Conservation (phyloP, 2,329 filamentous ascomycete genomes). For the Ophiostoma triangulosporum region DNA sequence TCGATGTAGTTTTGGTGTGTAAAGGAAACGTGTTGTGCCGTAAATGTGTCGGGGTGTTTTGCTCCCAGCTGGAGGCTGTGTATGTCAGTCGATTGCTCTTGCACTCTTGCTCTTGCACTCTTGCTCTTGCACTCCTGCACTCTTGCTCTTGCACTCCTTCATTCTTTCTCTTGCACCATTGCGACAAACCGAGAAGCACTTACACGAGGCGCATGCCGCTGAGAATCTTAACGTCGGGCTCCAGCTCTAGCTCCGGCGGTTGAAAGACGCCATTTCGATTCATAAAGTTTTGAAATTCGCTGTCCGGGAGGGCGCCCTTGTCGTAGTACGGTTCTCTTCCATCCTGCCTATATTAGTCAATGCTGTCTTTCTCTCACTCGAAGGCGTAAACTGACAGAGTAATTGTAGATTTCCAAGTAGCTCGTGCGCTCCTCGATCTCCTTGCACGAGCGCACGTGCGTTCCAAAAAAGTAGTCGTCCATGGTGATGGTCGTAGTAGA, state of each 20-base stretch:
- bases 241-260: constrained; percentile 29
- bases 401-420: constrained; percentile 47
- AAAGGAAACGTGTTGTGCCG: constrained; percentile 40
- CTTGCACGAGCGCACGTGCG: constrained; percentile 33
- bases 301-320: constrained; percentile 31
- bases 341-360: constrained; percentile 26
- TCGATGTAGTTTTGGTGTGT: constrained; percentile 34
- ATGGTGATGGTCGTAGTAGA: constrained; percentile 21
- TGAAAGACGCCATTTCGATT: constrained; percentile 29
- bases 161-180: no score
- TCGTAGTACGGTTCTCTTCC: constrained; percentile 35
- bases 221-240: constrained; percentile 29
- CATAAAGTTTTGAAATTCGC: constrained; percentile 45
- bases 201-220: constrained; percentile 43
- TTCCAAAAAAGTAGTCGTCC: constrained; percentile 46
- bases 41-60: constrained; percentile 43
- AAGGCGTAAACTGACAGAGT: constrained; percentile 28
- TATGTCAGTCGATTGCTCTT: neutral
- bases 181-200: constrained; percentile 17
- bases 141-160: no score
- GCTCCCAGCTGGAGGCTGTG: constrained; percentile 42
- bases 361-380: neutral
- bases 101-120: no score
- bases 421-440: constrained; percentile 31
- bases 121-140: no score